Base-by-base conservation (phyloP, 306 rosid species). In the Quercus berberidifolia region DNA sequence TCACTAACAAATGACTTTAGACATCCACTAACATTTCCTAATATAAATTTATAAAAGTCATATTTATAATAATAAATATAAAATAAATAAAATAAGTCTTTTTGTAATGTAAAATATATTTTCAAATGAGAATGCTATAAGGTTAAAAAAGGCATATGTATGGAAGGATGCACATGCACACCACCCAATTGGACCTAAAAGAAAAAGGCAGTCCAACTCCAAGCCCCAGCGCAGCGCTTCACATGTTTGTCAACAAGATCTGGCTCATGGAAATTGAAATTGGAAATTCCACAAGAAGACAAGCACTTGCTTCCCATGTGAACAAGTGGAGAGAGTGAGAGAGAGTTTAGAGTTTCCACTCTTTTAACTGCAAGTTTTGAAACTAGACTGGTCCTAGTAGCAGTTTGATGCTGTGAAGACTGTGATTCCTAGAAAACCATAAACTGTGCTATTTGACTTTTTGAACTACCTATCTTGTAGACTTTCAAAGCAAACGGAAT, bases 221-320 rank as follows among this genome's bases (percentile, higher is more conserved):
- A 69, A 75, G 79, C 76, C 87, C 79, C 85, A 81, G 86, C 74
- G 60, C 85, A 81, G 86, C 74, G 60, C 82, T 85, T 88, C 97
- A 91, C 97, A 91, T 92, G 97, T 88, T 80, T 87, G 82, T 86
- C 89, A 87, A 79, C 85, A 87, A 87, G 92, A 92, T 87, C 89
- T 81, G 80, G 80, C 74, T 76, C 52, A 75, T 82, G 73, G 73
- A 6, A n/a, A 79, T 76, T 79, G 75, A 67, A 87, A 83, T 81
- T 85, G 38, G 79, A 84, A 55, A 82, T 73, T 74, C 83, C 83
- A 93, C 91, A 81, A 91, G 41, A 83, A 79, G 97, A 88, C 94
- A 84, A 13, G 58, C 49, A 64, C 86, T 83, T 74, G 83, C 73
- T 90, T 63, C 78, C 87, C 97, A 88, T 90, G 95, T 94, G 97